Conservation (phyloP, 1,139 yeast species). For the Pichia sp. region DNA sequence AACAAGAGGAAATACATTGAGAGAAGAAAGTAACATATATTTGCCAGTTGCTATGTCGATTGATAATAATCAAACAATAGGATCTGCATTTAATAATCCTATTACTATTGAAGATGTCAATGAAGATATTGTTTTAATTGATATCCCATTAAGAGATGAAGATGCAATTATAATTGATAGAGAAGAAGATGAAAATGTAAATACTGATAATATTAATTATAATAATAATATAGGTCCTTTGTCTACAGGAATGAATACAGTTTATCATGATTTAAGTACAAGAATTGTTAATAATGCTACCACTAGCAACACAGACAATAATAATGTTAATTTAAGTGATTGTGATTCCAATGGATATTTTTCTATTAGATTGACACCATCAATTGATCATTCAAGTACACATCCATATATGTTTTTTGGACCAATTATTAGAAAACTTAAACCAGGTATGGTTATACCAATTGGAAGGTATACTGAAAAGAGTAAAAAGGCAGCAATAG, state of each 20-base stretch:
- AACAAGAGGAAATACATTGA: constrained; percentile 9
- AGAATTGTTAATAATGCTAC: no score
- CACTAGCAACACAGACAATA: no score
- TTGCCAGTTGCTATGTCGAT: constrained; percentile 5
- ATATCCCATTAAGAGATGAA: background rate
- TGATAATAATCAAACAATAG: constrained; percentile 11
- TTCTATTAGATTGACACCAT: constrained; percentile 76
- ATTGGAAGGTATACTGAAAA: constrained; percentile 86
- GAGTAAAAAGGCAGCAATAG: constrained; percentile 66
- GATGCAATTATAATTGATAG: background rate
- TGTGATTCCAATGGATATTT: constrained; percentile 45
- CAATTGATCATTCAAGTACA: constrained; percentile 76
- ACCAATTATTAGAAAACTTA: constrained; percentile 72
- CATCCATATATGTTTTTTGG: constrained; percentile 77
- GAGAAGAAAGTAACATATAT: constrained; percentile 2
- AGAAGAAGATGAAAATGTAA: background rate
- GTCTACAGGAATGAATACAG: no score
- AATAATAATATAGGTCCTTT: background rate
- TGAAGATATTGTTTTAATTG: constrained; percentile 1
- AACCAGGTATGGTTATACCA: constrained; percentile 54
- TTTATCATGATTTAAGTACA: no score
- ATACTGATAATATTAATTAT: background rate
- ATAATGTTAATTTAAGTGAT: background rate
- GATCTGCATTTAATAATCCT: constrained; percentile 9
- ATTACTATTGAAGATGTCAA: constrained; percentile 2